These are phyloP conservation scores for Wickerhamiella bombiphila DNA, from an alignment of 805 yeast genomes.

Conservation along the genomic window DNA sequence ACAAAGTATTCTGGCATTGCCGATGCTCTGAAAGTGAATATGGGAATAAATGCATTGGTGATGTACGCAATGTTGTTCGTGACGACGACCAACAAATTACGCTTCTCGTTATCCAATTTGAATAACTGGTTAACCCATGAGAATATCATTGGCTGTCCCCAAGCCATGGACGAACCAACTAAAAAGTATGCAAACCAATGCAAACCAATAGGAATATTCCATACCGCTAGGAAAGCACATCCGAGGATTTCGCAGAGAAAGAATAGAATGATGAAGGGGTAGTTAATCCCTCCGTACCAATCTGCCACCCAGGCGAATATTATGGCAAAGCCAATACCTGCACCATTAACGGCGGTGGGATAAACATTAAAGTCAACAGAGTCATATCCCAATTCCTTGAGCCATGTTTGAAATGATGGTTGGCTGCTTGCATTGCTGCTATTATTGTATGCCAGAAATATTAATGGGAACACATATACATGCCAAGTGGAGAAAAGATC, in stretches of 20 bases:
- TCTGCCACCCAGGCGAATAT: conserved; percentile 27
- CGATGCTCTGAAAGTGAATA: conserved; percentile 28
- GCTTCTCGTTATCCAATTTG: conserved; percentile 27
- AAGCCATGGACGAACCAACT: conserved; percentile 33
- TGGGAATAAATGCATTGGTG: conserved; percentile 30
- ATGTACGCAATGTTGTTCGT: conserved; percentile 32
- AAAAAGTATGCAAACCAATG: conserved; percentile 39
- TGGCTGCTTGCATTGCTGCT: conserved; percentile 26
- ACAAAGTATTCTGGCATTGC: conserved; percentile 27
- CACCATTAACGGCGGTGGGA: conserved; percentile 29
- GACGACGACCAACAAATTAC: conserved; percentile 27
- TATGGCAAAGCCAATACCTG: conserved; percentile 28
- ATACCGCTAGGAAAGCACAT: conserved; percentile 30
- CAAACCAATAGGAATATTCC: conserved; percentile 35
- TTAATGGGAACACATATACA: conserved; percentile 30
- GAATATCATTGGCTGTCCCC: conserved; percentile 43
- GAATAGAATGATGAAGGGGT: conserved; percentile 26
- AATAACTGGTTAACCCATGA: conserved; percentile 41
- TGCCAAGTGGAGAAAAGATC: conserved; percentile 33
- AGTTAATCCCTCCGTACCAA: conserved; percentile 26
- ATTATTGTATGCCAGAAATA: conserved; percentile 29
- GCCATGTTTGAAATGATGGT: conserved; percentile 35
- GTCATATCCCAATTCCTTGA: conserved; percentile 25
- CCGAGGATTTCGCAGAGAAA: conserved; percentile 29
- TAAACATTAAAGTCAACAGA: conserved; percentile 28